Percentiles rank a stretch among this genome's conserved stretches.
Evolutionary conservation across 2,329 filamentous ascomycete genomes (phyloP).

Genomic region (Phoma sp.): DNA sequence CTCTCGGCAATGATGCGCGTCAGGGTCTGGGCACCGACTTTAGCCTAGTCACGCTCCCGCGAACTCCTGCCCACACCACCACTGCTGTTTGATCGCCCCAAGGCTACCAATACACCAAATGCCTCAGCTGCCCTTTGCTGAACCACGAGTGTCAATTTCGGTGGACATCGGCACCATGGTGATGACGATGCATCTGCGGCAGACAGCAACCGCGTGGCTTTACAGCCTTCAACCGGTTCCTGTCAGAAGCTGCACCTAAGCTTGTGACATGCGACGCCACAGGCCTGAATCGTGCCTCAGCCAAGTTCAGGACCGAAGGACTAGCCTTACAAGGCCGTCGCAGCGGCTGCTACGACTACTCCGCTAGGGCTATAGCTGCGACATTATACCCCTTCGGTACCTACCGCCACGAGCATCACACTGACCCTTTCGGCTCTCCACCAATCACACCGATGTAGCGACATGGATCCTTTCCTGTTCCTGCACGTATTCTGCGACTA

Average conservation of each 20-base stretch:
- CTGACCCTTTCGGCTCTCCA: conserved; percentile 10
- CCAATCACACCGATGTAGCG: conserved; percentile 15
- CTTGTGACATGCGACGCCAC: conserved; percentile 25
- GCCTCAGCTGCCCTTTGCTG: background rate
- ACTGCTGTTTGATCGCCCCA: conserved; percentile 9
- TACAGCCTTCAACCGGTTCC: conserved; percentile 10
- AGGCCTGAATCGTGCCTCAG: conserved; percentile 15
- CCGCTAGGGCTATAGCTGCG: conserved; percentile 24
- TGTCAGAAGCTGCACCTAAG: conserved; percentile 21
- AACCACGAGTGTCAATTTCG: background rate
- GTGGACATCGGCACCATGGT: background rate
- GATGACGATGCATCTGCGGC: background rate
- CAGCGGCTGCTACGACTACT: conserved; percentile 13
- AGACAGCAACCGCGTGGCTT: background rate
- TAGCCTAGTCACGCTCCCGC: conserved; percentile 15
- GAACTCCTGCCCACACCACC: conserved; percentile 19
- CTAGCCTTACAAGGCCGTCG: conserved; percentile 19
- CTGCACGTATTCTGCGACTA: conserved; percentile 26
- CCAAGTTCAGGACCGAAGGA: conserved; percentile 15
- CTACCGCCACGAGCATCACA: conserved; percentile 15
- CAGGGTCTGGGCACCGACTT: conserved; percentile 2
- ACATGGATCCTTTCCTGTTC: conserved; percentile 17
- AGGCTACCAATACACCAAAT: conserved; percentile 6
- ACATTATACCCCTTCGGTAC: conserved; percentile 27
- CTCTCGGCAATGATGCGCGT: conserved; percentile 28